phyloP scores from a whole-genome alignment of 139 green algal species.

The Coelastrella sp. region DNA sequence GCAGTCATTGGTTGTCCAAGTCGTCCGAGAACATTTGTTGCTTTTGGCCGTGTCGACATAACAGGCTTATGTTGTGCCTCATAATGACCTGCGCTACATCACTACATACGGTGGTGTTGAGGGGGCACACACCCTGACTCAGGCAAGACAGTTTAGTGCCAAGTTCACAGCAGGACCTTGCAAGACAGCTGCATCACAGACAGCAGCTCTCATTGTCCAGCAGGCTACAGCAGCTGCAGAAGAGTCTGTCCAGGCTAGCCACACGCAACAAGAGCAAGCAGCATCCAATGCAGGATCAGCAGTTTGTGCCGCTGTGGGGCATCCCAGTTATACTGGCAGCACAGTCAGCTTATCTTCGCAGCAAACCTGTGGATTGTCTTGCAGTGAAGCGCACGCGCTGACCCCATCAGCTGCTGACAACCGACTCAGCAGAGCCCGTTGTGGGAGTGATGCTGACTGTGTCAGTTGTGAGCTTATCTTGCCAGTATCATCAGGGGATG shows the following conservation, averaged over 20 bases:
- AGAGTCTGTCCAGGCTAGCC: neutral
- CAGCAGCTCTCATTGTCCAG: neutral
- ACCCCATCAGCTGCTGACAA: neutral
- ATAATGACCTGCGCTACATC: neutral
- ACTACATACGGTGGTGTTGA: slow-evolving; percentile 31
- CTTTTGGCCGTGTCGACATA: neutral
- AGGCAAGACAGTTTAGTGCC: neutral
- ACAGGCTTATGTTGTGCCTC: slow-evolving; percentile 16
- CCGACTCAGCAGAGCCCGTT: neutral
- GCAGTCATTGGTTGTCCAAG: neutral
- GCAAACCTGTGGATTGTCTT: too few relatives aligned
- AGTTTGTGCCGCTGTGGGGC: too few relatives aligned
- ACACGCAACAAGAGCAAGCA: neutral
- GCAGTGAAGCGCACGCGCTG: too few relatives aligned
- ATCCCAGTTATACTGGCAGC: neutral
- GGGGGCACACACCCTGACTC: slow-evolving; percentile 16
- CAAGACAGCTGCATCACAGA: neutral
- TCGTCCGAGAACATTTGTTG: neutral
- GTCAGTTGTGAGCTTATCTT: too few relatives aligned
- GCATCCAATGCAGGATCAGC: neutral
- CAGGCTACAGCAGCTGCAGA: slow-evolving; percentile 18
- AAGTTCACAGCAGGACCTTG: slow-evolving; percentile 4
- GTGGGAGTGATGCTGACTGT: too few relatives aligned
- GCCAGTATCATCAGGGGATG: too few relatives aligned
- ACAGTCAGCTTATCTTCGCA: slow-evolving; percentile 5